These are phyloP conservation scores for Pseudogymnoascus sp. DNA, from an alignment of 2,329 filamentous ascomycete species.

Conservation along the genomic window DNA sequence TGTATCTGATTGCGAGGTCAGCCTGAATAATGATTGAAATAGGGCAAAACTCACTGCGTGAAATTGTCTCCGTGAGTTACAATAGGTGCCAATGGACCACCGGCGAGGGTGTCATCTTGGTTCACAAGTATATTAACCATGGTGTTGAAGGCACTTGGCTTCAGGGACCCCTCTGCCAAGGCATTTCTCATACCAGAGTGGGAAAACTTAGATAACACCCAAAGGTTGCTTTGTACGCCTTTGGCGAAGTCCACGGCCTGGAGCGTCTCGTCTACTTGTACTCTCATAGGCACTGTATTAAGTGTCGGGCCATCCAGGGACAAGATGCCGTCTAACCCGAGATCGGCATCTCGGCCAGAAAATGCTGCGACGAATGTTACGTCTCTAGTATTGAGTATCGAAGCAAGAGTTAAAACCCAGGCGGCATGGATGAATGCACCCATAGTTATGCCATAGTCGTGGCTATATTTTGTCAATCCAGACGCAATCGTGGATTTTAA, in stretches of 20 bases:
- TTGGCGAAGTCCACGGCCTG: background rate
- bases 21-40: background rate
- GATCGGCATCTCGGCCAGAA: background rate
- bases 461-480: background rate
- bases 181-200: conserved; percentile 4
- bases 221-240: background rate
- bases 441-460: background rate
- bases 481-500: background rate
- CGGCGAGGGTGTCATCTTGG: background rate
- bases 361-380: conserved; percentile 7
- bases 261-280: background rate
- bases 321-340: conserved; percentile 3
- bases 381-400: conserved; percentile 2
- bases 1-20: background rate
- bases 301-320: conserved; percentile 9
- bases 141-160: background rate
- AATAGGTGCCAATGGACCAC: background rate
- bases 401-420: conserved; percentile 25
- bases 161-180: background rate
- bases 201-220: background rate
- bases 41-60: background rate
- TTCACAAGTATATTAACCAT: conserved; percentile 10
- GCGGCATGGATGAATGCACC: conserved; percentile 17
- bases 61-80: background rate
- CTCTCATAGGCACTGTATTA: background rate